phyloP scores from a whole-genome alignment of 2,329 filamentous ascomycete genomes.

The Pestalotiopsis sp. region DNA sequence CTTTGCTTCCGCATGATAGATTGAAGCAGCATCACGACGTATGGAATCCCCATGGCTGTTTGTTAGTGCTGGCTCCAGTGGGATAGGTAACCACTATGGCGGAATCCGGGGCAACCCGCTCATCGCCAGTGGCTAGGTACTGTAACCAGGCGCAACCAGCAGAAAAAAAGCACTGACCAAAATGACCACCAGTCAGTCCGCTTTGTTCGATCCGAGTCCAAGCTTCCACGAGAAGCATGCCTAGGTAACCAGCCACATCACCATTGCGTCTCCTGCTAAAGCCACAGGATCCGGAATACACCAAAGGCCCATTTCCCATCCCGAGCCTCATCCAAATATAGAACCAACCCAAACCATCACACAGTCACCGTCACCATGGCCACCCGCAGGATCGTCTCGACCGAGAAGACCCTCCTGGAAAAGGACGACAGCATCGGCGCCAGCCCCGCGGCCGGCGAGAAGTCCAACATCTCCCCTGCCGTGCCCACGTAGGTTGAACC shows the following conservation, averaged over 20 bases:
- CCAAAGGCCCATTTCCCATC: not conserved
- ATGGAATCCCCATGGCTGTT: not conserved
- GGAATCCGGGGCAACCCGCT: not conserved
- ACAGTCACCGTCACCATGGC: slow-evolving; percentile 54
- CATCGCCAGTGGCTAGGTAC: not conserved
- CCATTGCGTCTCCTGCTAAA: not conserved
- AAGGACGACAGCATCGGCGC: slow-evolving; percentile 51
- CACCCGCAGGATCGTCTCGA: slow-evolving; percentile 65
- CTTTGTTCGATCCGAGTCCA: not conserved
- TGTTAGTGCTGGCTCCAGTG: not conserved
- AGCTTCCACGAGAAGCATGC: not conserved
- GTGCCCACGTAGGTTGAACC: slow-evolving; percentile 70
- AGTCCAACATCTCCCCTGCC: slow-evolving; percentile 78
- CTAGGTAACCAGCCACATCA: not conserved
- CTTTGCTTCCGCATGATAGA: not conserved
- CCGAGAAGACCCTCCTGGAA: slow-evolving; percentile 69
- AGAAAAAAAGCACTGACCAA: not conserved
- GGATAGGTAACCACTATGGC: not conserved
- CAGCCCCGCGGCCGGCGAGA: slow-evolving; percentile 46
- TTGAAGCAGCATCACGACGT: not conserved
- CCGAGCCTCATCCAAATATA: not conserved
- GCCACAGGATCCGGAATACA: not conserved
- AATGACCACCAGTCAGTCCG: not conserved
- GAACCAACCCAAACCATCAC: not conserved
- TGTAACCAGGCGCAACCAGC: not conserved